Base-by-base conservation (phyloP, 2,329 filamentous ascomycete species). In the Colletotrichum plurivorum region DNA sequence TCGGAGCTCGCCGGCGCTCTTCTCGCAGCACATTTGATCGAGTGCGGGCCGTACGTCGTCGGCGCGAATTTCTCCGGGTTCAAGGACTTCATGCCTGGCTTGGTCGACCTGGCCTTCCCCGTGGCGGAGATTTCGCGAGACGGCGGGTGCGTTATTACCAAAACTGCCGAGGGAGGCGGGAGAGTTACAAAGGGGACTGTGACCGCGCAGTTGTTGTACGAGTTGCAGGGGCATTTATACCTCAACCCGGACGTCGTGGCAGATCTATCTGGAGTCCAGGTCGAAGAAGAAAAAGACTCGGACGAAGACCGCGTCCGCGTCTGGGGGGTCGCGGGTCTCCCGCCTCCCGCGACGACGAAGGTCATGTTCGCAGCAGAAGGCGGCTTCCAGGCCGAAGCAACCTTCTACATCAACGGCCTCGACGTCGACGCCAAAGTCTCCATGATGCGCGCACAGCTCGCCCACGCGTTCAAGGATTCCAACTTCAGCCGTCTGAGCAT, bases 61-160 rank as follows among this genome's bases (percentile, higher is more conserved):
- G 86, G 86, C 0, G 83, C 78, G 0, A 88, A 88, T 65, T 88
- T 87, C 68, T 79, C 84, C 0, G 86, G 85, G 1, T 82, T 79
- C 36, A 72, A 77, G 2, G 72, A 76, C 1, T 74, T 78, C 39
- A 55, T 77, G 0, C 68, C 73, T 0, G 75, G 76, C 4, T 71
- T 76, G 0, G 63, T 75, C 2, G 74, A 84, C 61, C 79, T 84
- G 41, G 81, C 83, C 2, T 85, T 84, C 52, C 84, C 83, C 1
- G 85, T 88, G 65, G 85, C 82, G 0, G 85, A 88, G 63, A 78
- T 89, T 18, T 79, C 77, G 5, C 74, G 52, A 0, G 81, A 84
- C 71, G 86, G 86, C 0, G 78, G 77, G 1, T 84, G 80, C 36
- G 75, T 85, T 16, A 80, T 88, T 45, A 85, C 66, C 5, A 67